Evolutionary conservation across 2,329 filamentous ascomycete species (phyloP).

Genomic region (Verticillium nonalfalfae): DNA sequence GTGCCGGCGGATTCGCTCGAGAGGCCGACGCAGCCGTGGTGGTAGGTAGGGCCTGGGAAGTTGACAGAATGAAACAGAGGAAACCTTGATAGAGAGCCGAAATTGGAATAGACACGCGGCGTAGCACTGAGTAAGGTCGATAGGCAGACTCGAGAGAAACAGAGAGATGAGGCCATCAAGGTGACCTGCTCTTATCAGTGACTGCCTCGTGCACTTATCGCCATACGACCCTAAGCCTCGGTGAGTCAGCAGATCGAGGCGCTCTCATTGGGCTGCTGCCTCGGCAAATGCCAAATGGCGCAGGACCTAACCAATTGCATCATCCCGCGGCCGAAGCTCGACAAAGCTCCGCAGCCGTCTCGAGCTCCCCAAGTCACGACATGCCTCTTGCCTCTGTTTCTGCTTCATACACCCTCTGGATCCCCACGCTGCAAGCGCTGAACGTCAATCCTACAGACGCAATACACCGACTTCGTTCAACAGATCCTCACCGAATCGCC

Average conservation of each 20-base stretch:
- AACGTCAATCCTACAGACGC: background rate
- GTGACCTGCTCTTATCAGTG: background rate
- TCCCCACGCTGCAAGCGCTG: background rate
- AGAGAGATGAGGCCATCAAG: background rate
- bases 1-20: constrained; percentile 7
- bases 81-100: background rate
- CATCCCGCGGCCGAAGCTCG: constrained; percentile 2
- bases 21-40: constrained; percentile 6
- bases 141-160: background rate
- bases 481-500: background rate
- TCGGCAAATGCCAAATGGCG: background rate
- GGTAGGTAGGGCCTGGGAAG: background rate
- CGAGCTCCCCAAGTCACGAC: background rate
- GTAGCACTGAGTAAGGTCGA: background rate
- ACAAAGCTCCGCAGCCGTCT: background rate
- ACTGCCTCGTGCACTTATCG: background rate
- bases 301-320: constrained; percentile 2
- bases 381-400: background rate
- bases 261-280: background rate
- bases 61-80: background rate
- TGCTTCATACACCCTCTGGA: background rate
- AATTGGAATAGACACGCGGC: background rate
- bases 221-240: background rate
- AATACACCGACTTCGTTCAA: background rate
- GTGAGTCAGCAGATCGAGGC: background rate